A percentile compares a stretch with the other conserved stretches of the same genome.
Conservation (phyloP, 108 stramenopile genomes). For the Nitzschia putrida region DNA sequence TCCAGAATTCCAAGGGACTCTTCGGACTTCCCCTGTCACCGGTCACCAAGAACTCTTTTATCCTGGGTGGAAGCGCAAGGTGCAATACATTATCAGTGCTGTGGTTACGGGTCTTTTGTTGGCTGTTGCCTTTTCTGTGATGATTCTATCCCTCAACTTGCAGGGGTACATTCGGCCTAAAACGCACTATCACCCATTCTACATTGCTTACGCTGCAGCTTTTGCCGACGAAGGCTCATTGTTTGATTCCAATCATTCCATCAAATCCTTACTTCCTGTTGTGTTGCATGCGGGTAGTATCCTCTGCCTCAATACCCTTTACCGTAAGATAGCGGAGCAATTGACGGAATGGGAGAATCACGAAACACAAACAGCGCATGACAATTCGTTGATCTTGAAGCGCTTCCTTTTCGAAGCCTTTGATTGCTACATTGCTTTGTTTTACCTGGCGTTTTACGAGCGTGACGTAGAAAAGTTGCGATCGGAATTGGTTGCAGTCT, state of each 20-base stretch:
- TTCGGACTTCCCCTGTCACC: conserved; percentile 64
- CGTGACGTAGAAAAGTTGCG: conserved; percentile 61
- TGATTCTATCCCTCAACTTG: conserved; percentile 77
- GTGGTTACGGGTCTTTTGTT: conserved; percentile 62
- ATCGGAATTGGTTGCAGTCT: conserved; percentile 58
- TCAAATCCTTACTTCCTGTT: conserved; percentile 59
- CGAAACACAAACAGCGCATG: conserved; percentile 48
- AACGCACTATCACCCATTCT: conserved; percentile 64
- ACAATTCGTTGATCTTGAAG: conserved; percentile 74
- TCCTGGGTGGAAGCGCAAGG: conserved; percentile 51
- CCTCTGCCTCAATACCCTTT: conserved; percentile 59
- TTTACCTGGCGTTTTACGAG: conserved; percentile 85
- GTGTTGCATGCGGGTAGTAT: conserved; percentile 66
- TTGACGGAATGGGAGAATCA: conserved; percentile 86
- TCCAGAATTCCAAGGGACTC: conserved; percentile 59
- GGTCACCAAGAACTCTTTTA: conserved; percentile 60
- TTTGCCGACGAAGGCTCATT: conserved; percentile 60
- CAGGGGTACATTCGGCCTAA: conserved; percentile 74
- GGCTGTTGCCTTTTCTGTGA: conserved; percentile 58
- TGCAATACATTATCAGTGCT: conserved; percentile 59
- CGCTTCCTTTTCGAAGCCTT: conserved; percentile 85
- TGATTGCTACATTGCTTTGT: conserved; percentile 81
- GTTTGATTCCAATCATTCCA: conserved; percentile 60
- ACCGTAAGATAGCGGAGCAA: conserved; percentile 55
- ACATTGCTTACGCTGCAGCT: conserved; percentile 47